A percentile compares a stretch with the other conserved stretches of the same genome.
Evolutionary conservation across 192 early-diverging fungal species (phyloP).

Genomic region (Linnemannia hyalina): DNA sequence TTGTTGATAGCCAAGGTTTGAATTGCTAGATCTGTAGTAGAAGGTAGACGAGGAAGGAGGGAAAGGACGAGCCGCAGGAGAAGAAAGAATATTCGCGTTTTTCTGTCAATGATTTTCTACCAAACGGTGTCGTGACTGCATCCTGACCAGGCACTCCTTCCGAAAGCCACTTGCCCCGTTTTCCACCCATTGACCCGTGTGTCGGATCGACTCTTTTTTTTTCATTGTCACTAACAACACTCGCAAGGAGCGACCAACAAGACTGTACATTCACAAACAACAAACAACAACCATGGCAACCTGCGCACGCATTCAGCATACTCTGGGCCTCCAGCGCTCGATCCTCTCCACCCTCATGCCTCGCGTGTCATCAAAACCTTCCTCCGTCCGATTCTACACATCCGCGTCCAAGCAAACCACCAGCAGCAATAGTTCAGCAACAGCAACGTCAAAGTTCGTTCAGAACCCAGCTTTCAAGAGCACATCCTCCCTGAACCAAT

Average conservation of each 20-base stretch:
- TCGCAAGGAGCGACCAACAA: too few relatives aligned
- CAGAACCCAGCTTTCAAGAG: conserved; percentile 47
- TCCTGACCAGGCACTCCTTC: not conserved
- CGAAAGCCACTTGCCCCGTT: not conserved
- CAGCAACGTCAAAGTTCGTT: conserved; percentile 7
- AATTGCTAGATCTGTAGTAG: not conserved
- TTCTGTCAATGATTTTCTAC: not conserved
- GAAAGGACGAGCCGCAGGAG: too few relatives aligned
- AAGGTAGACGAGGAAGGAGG: not conserved
- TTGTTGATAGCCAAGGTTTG: not conserved
- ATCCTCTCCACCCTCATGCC: not conserved
- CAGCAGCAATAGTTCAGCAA: not conserved
- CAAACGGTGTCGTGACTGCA: not conserved
- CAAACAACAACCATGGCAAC: not conserved
- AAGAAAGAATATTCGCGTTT: not conserved
- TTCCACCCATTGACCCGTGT: not conserved
- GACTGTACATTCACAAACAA: not conserved
- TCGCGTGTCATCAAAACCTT: not conserved
- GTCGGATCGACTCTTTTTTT: not conserved
- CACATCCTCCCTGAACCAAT: conserved; percentile 42
- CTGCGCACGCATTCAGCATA: not conserved
- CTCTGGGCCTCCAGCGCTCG: conserved; percentile 11
- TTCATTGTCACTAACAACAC: not conserved
- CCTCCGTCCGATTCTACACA: conserved; percentile 7
- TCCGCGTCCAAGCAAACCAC: not conserved